Conservation (phyloP, 768 basidiomycete genomes). For the Kwoniella bestiolae region DNA sequence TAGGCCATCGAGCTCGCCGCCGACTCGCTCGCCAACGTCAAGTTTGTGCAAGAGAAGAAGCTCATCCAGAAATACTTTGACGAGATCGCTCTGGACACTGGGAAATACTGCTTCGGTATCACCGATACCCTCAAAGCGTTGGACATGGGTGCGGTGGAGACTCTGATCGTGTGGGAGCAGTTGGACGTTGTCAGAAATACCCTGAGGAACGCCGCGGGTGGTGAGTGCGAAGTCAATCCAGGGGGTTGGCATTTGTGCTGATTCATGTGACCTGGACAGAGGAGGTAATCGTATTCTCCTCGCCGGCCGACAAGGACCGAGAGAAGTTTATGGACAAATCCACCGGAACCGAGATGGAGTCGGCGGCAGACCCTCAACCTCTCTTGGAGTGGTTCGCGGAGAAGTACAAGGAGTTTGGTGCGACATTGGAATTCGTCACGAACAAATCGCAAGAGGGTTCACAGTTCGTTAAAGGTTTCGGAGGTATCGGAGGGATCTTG, state of each 20-base stretch:
- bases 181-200: conserved; percentile 85
- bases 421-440: conserved; percentile 86
- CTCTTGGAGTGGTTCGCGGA: conserved; percentile 99
- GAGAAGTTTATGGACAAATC: conserved; percentile 95
- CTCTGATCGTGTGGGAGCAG: conserved; percentile 98
- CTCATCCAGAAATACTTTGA: conserved; percentile 98
- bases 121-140: conserved; percentile 95
- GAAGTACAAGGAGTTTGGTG: conserved; percentile 97
- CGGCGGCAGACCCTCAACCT: conserved; percentile 74
- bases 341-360: conserved; percentile 95
- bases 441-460: conserved; percentile 96
- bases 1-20: conserved; percentile 96
- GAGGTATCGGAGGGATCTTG: conserved; percentile 92
- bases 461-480: conserved; percentile 97
- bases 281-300: conserved; percentile 77
- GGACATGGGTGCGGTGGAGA: conserved; percentile 95
- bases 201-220: conserved; percentile 88
- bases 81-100: conserved; percentile 97
- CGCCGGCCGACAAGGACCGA: conserved; percentile 80
- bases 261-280: no score
- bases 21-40: conserved; percentile 95
- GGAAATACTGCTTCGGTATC: conserved; percentile 95
- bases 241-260: no score
- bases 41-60: conserved; percentile 98
- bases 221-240: conserved; percentile 59